Conservation (phyloP, 192 early-diverging fungal genomes). For the Rhizophagus clarus region DNA sequence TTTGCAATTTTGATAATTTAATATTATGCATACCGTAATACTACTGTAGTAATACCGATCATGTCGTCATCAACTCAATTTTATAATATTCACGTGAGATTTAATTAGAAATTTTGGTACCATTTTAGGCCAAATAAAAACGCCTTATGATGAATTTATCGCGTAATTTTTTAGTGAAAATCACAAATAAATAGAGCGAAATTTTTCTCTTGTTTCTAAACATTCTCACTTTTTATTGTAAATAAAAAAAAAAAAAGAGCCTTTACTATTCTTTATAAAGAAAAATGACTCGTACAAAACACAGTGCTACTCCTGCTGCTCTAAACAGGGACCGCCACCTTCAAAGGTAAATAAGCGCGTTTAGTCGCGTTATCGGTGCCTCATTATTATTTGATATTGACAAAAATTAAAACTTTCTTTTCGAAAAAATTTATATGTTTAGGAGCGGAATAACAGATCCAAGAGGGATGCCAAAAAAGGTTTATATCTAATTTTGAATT, state of each 20-base stretch:
- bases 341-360: not conserved
- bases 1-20: no score
- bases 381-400: no score
- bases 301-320: not conserved
- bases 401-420: no score
- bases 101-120: not conserved
- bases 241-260: no score
- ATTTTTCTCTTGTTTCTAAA: not conserved
- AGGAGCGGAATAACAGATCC: not conserved
- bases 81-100: not conserved
- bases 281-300: not conserved
- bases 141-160: not conserved
- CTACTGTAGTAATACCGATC: no score
- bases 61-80: no score
- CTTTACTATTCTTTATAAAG: not conserved
- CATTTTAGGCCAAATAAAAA: not conserved
- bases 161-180: not conserved
- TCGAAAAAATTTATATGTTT: not conserved
- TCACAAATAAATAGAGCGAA: not conserved
- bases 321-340: not conserved
- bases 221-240: not conserved
- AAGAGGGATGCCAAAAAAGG: not conserved
- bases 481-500: not conserved
- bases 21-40: no score
- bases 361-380: no score